These are phyloP conservation scores for Diaporthe citri DNA, from an alignment of 2,329 filamentous ascomycete species.

Conservation along the genomic window DNA sequence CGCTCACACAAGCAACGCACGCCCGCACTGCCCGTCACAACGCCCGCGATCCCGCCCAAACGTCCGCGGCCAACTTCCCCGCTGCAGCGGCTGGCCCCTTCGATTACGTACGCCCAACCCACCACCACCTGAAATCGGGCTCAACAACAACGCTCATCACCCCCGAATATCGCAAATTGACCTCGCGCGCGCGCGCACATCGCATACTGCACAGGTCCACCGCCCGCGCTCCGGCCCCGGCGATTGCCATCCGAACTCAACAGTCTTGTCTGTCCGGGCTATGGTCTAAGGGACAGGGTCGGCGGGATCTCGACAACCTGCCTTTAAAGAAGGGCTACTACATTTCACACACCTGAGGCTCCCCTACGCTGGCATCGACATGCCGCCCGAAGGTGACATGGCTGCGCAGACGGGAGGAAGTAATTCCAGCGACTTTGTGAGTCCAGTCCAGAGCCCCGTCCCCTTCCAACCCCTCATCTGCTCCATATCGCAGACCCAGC, in stretches of 20 bases:
- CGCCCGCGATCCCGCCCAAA: constrained; percentile 12
- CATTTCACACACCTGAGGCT: neutral
- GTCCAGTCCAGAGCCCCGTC: constrained; percentile 54
- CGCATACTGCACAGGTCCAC: constrained; percentile 14
- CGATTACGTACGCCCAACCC: constrained; percentile 27
- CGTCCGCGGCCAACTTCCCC: constrained; percentile 21
- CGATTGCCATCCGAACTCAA: constrained; percentile 8
- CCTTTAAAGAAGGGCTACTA: neutral
- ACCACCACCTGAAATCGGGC: constrained; percentile 17
- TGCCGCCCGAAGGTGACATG: constrained; percentile 55
- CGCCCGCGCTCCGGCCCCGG: constrained; percentile 9
- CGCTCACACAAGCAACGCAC: neutral
- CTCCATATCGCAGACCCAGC: neutral
- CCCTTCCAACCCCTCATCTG: constrained; percentile 31
- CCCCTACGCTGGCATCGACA: constrained; percentile 43
- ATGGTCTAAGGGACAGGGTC: constrained; percentile 12
- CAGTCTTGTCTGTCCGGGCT: constrained; percentile 5
- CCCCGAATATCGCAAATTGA: constrained; percentile 1
- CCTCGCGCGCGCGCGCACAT: constrained; percentile 3
- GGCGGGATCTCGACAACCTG: constrained; percentile 23
- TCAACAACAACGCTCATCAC: constrained; percentile 7
- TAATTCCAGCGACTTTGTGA: constrained; percentile 96
- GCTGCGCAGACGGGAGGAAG: constrained; percentile 64
- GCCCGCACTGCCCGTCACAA: neutral
- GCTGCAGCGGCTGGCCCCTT: constrained; percentile 9